A percentile compares a stretch with the other conserved stretches of the same genome.
phyloP scores from a whole-genome alignment of 192 early-diverging fungal genomes.

The Paraglomus brasilianum region DNA sequence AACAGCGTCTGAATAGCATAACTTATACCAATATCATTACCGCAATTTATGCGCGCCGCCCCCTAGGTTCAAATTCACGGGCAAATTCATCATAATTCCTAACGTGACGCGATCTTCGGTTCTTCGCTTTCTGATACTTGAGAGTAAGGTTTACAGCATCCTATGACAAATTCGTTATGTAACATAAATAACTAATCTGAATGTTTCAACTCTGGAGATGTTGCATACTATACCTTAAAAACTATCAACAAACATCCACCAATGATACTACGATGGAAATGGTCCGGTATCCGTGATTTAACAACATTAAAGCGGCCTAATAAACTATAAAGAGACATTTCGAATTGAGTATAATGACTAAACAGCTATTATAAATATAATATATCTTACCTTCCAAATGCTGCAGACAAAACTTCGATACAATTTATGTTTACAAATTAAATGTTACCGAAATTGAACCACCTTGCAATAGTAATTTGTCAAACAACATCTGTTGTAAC shows the following conservation, averaged over 20 bases:
- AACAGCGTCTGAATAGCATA: no score
- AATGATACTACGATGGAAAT: conserved; percentile 52
- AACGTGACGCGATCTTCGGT: conserved; percentile 26
- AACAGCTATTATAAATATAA: neutral
- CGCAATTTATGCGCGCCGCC: neutral
- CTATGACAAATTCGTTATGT: neutral
- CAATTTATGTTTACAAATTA: neutral
- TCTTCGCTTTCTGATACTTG: conserved; percentile 29
- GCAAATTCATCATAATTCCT: conserved; percentile 23
- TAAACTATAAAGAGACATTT: conserved; percentile 30
- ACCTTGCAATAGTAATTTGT: neutral
- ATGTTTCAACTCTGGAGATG: neutral
- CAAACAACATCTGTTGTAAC: neutral
- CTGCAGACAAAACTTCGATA: conserved; percentile 53
- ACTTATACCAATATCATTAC: no score
- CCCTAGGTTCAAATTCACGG: conserved; percentile 1
- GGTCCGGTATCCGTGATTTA: conserved; percentile 46
- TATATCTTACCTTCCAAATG: conserved; percentile 52
- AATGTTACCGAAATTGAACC: neutral
- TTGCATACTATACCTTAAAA: conserved; percentile 42
- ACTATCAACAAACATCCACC: conserved; percentile 59
- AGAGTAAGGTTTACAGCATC: conserved; percentile 29
- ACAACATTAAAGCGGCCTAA: conserved; percentile 51
- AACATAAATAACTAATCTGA: neutral
- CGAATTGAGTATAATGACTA: neutral